phyloP scores from a whole-genome alignment of 257 asterid genomes.

The Sherardia arvensis region DNA sequence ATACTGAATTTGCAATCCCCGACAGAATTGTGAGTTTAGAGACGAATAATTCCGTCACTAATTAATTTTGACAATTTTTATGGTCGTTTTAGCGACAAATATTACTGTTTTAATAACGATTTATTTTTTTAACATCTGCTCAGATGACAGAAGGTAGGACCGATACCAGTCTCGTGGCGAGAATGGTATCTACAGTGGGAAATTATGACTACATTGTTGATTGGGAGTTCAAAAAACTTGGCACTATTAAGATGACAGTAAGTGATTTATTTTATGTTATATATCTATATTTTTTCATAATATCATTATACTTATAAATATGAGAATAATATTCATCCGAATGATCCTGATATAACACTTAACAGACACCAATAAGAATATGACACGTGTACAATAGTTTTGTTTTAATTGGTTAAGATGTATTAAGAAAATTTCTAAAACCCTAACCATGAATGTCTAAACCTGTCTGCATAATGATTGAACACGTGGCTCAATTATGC shows the following conservation, averaged over 20 bases:
- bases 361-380: too few relatives aligned
- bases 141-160: neutral
- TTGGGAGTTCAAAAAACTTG: constrained; percentile 66
- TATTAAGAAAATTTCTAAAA: too few relatives aligned
- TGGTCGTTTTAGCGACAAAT: too few relatives aligned
- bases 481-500: too few relatives aligned
- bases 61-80: neutral
- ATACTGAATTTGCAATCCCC: constrained; percentile 41
- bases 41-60: neutral
- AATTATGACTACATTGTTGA: constrained; percentile 72
- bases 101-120: neutral
- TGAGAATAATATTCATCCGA: too few relatives aligned
- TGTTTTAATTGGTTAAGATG: too few relatives aligned
- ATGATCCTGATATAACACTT: too few relatives aligned
- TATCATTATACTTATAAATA: too few relatives aligned
- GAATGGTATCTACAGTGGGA: constrained; percentile 60
- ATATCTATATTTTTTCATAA: neutral
- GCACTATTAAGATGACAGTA: constrained; percentile 20
- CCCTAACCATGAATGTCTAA: too few relatives aligned
- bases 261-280: neutral
- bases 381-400: too few relatives aligned
- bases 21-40: constrained; percentile 20
- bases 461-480: too few relatives aligned
- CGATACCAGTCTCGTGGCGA: constrained; percentile 34
- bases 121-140: too few relatives aligned